Evolutionary conservation across 345 rosid species (phyloP).

Genomic region (Physaria fendleri): DNA sequence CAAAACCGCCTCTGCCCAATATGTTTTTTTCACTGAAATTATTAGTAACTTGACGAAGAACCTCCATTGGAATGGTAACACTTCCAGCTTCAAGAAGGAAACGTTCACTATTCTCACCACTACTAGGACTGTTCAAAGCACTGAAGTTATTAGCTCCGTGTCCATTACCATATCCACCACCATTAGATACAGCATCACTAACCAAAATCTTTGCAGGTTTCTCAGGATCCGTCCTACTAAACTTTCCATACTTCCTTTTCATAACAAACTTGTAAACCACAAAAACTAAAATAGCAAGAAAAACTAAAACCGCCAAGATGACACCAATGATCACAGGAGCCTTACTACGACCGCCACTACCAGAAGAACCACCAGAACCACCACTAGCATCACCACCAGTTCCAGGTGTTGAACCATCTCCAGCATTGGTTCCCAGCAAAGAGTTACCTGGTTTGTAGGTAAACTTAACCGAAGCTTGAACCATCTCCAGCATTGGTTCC

Average conservation of each 20-base stretch:
- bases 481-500: constrained; percentile 37
- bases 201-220: constrained; percentile 34
- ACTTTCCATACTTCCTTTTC: constrained; percentile 36
- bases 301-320: constrained; percentile 38
- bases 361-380: constrained; percentile 22
- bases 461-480: constrained; percentile 38
- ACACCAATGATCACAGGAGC: constrained; percentile 45
- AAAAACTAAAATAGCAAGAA: constrained; percentile 38
- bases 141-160: constrained; percentile 36
- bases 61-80: constrained; percentile 56
- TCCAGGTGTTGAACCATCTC: constrained; percentile 19
- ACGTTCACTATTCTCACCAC: constrained; percentile 49
- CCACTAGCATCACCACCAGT: constrained; percentile 1
- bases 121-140: constrained; percentile 51
- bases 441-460: constrained; percentile 13
- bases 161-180: constrained; percentile 23
- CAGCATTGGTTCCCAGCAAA: no score
- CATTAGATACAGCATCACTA: constrained; percentile 32
- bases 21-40: constrained; percentile 63
- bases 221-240: constrained; percentile 40
- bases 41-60: constrained; percentile 61
- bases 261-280: constrained; percentile 41
- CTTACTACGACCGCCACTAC: constrained; percentile 25
- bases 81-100: constrained; percentile 55
- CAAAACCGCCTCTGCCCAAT: constrained; percentile 84